Percentiles rank a stretch among this genome's conserved stretches.
phyloP scores from a whole-genome alignment of 2,329 filamentous ascomycete species.

The Davidsoniella neocaledoniae region DNA sequence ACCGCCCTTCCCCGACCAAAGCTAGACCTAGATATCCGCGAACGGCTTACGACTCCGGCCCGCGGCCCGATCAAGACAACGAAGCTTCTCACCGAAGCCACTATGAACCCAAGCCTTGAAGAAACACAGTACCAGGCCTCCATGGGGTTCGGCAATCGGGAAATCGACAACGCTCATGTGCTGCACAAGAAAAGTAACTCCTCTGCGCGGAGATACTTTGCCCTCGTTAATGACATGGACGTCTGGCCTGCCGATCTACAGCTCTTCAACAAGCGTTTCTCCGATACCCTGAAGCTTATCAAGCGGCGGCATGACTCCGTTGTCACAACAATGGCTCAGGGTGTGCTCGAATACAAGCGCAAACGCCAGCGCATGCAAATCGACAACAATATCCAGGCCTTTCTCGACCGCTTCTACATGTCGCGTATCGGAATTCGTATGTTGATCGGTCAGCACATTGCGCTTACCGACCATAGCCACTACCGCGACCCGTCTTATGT shows the following conservation, averaged over 20 bases:
- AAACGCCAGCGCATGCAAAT: constrained; percentile 95
- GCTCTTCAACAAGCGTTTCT: constrained; percentile 85
- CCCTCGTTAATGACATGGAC: constrained; percentile 78
- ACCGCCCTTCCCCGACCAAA: constrained; percentile 67
- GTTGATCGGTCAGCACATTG: constrained; percentile 97
- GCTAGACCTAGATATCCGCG: constrained; percentile 57
- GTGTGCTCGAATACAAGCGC: constrained; percentile 95
- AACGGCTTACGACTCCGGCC: constrained; percentile 56
- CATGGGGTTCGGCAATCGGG: constrained; percentile 28
- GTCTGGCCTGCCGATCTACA: constrained; percentile 91
- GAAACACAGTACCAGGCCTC: constrained; percentile 62
- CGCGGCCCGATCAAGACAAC: constrained; percentile 39
- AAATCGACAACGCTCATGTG: constrained; percentile 29
- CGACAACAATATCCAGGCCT: constrained; percentile 90
- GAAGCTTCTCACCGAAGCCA: constrained; percentile 62
- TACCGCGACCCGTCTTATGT: constrained; percentile 86
- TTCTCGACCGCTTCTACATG: constrained; percentile 99
- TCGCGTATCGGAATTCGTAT: constrained; percentile 97
- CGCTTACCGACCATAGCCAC: constrained; percentile 81
- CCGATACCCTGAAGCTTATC: constrained; percentile 77
- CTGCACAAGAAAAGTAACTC: constrained; percentile 31
- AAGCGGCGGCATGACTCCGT: constrained; percentile 93
- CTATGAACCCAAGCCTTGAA: constrained; percentile 75
- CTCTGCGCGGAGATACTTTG: constrained; percentile 63
- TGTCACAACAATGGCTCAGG: constrained; percentile 94